Evolutionary conservation across 2,329 filamentous ascomycete species (phyloP).

Genomic region (Fusarium decemcellulare): DNA sequence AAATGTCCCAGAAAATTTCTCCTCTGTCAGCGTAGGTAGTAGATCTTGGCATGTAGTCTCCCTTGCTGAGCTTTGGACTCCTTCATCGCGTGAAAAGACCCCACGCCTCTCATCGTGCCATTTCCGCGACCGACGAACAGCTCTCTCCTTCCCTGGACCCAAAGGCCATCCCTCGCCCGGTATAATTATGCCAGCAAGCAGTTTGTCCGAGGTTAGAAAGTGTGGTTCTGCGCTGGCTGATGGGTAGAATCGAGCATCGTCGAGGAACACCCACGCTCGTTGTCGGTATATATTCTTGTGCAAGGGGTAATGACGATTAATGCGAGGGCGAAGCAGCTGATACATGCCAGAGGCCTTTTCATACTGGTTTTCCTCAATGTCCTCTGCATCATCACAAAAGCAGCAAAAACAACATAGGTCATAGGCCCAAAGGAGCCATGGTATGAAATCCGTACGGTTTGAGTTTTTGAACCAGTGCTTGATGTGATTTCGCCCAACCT

Average conservation of each 20-base stretch:
- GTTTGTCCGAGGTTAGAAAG: background rate
- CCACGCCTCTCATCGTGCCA: slow-evolving; percentile 10
- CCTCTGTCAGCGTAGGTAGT: background rate
- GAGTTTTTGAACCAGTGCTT: background rate
- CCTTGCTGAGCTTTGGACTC: too few species aligned
- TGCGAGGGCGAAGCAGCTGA: background rate
- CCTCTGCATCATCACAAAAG: too few species aligned
- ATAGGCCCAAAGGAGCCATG: background rate
- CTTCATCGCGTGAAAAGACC: background rate
- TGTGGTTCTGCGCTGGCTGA: background rate
- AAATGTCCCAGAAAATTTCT: background rate
- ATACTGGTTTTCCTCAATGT: background rate
- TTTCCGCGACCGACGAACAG: slow-evolving; percentile 19
- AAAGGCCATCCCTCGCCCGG: background rate
- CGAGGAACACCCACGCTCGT: slow-evolving; percentile 28
- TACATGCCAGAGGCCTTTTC: slow-evolving; percentile 5
- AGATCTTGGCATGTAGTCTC: background rate
- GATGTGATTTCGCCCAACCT: background rate
- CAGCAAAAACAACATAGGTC: too few species aligned
- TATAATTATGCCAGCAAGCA: background rate
- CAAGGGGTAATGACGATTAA: background rate
- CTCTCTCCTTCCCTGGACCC: background rate
- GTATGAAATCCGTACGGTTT: too few species aligned
- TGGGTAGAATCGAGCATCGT: slow-evolving; percentile 20
- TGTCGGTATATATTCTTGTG: slow-evolving; percentile 17